Percentiles rank a stretch among this genome's conserved stretches.
Conservation (phyloP, 2,329 filamentous ascomycete species). For the Fusarium sacchari region DNA sequence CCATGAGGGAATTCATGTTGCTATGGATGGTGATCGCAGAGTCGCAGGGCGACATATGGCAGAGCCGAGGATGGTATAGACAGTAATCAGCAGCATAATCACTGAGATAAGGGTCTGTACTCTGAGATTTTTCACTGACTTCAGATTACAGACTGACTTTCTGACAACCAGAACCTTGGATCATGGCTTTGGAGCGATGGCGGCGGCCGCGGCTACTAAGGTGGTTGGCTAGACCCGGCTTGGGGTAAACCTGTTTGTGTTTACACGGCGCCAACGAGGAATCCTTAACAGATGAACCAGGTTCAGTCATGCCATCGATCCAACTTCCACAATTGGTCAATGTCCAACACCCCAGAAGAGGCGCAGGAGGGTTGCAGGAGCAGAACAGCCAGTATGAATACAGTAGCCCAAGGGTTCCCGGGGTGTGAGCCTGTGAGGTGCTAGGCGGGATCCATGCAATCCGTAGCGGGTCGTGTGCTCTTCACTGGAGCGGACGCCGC, state of each 20-base stretch:
- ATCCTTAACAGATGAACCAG: constrained; percentile 17
- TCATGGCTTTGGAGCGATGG: constrained; percentile 26
- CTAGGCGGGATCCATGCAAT: constrained; percentile 3
- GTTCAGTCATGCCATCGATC: not conserved
- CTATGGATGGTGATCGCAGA: not conserved
- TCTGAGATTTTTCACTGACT: not conserved
- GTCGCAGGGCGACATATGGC: not conserved
- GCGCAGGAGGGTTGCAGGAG: constrained; percentile 39
- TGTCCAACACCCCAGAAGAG: constrained; percentile 20
- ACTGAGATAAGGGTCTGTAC: not conserved
- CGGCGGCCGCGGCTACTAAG: constrained; percentile 28
- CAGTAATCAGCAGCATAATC: not conserved
- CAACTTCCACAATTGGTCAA: constrained; percentile 35
- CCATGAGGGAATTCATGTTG: not conserved
- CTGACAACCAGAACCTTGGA: constrained; percentile 8
- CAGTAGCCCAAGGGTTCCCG: constrained; percentile 12
- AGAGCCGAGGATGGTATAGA: not conserved
- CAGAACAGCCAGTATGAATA: not conserved
- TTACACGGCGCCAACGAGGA: not conserved
- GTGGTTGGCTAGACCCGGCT: constrained; percentile 20
- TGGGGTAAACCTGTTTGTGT: constrained; percentile 28
- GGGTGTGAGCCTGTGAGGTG: constrained; percentile 19
- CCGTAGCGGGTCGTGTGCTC: constrained; percentile 25
- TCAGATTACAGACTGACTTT: not conserved
- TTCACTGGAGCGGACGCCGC: constrained; percentile 34